phyloP scores from a whole-genome alignment of 1,139 yeast genomes.

The Williopsis jadinii region DNA sequence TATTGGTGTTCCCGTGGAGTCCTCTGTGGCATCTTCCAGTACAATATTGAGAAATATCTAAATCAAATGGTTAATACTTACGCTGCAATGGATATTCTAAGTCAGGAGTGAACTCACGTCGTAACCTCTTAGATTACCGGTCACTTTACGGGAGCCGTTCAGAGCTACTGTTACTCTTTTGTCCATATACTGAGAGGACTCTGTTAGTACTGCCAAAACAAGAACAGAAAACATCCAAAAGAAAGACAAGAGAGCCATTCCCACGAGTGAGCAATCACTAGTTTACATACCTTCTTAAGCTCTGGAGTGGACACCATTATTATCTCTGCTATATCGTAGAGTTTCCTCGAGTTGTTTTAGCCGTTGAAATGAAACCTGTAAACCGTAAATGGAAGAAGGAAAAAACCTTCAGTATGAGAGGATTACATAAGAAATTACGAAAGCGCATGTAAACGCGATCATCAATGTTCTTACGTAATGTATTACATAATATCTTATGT shows the following conservation, averaged over 20 bases:
- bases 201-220: conserved; percentile 6
- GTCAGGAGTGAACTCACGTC: conserved; percentile 51
- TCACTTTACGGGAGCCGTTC: conserved; percentile 66
- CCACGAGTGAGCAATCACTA: neutral
- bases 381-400: too few species aligned
- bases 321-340: too few species aligned
- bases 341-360: neutral
- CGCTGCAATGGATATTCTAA: conserved; percentile 39
- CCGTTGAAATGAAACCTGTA: too few species aligned
- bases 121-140: conserved; percentile 71
- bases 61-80: conserved; percentile 4
- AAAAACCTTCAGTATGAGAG: too few species aligned
- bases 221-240: too few species aligned
- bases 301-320: conserved; percentile 64
- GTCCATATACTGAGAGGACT: conserved; percentile 53
- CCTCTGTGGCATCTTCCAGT: conserved; percentile 67
- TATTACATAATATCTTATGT: too few species aligned
- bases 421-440: too few species aligned
- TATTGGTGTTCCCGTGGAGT: conserved; percentile 20
- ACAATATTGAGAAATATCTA: conserved; percentile 65
- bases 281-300: conserved; percentile 35
- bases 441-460: too few species aligned
- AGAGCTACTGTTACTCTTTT: conserved; percentile 63
- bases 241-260: neutral
- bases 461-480: too few species aligned